Base-by-base conservation (phyloP, 106 monocot species). In the Alisma plantagoaquatica region DNA sequence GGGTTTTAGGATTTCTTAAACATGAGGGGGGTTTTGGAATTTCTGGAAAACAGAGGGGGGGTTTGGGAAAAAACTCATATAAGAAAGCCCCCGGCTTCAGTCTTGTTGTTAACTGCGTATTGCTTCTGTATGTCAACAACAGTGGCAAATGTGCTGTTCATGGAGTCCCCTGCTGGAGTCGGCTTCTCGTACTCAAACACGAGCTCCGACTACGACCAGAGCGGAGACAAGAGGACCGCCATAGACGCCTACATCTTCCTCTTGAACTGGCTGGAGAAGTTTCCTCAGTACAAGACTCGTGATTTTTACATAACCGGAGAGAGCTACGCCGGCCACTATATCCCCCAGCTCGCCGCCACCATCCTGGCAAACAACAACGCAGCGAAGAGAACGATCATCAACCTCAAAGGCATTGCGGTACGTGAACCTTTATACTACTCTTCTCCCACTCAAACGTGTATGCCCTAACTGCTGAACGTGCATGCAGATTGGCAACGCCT, bases 221-320 rank as follows among this genome's bases (percentile, higher is more conserved):
- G 9, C 16, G 62, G 67, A 10, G 74, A 74, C 31, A 41, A 15
- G 23, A 32, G 49, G 21, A 65, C 76, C 7, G 45, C 70, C 2
- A 25, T 33, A 2, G 65, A 76, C 30, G 2, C 70, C 2, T 57
- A 56, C 20, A 59, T 56, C 0, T 76, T 71, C 29, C 56, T 71
- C 10, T 10, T 71, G 25, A 76, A 71, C 41, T 76, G 76, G 76
- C 12, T 71, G 26, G 54, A 71, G 41, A 76, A 66, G 43, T 76
- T 76, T 11, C 76, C 76, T 1, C 31, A 62, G 19, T 76, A 71
- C 50, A 70, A 76, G 27, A 3, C 2, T 43, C 60, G 57, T 10
- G 51, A 57, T 12, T 68, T 74, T 41, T 74, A 49, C 49, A 55
- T 74, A 2, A 38, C 67, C 21, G 74, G 74, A 17, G 74, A 74